Evolutionary conservation across 768 basidiomycete species (phyloP).

Genomic region (Porphyrellus cyaneotinctus): DNA sequence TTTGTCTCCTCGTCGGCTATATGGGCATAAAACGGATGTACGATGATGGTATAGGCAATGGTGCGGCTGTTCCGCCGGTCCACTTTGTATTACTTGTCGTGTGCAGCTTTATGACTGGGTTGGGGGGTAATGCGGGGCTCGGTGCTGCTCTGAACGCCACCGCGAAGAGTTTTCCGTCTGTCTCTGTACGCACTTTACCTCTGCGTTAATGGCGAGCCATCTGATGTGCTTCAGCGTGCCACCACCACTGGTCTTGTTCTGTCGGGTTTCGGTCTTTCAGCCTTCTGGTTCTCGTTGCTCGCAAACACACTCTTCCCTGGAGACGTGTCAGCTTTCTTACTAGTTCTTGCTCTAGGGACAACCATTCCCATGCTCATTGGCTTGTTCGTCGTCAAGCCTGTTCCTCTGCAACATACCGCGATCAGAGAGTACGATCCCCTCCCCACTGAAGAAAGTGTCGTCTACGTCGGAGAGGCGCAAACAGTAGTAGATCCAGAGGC

Average conservation of each 20-base stretch:
- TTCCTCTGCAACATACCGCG: conserved; percentile 45
- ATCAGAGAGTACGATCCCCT: conserved; percentile 21
- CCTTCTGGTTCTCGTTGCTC: conserved; percentile 82
- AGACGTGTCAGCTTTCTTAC: conserved; percentile 71
- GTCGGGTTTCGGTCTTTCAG: conserved; percentile 87
- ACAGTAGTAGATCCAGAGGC: conserved; percentile 5
- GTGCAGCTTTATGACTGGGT: conserved; percentile 70
- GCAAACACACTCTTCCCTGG: conserved; percentile 71
- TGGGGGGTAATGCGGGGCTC: conserved; percentile 72
- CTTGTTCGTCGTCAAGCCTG: conserved; percentile 62
- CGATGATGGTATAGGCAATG: conserved; percentile 46
- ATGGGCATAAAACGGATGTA: conserved; percentile 67
- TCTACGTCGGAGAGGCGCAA: conserved; percentile 25
- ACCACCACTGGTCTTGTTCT: conserved; percentile 74
- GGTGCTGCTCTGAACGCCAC: conserved; percentile 72
- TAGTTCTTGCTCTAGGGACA: conserved; percentile 74
- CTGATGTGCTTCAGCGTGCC: conserved; percentile 49
- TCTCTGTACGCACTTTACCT: conserved; percentile 44
- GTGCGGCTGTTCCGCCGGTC: conserved; percentile 36
- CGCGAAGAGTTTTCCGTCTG: conserved; percentile 78
- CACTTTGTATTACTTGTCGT: conserved; percentile 50
- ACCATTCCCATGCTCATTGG: conserved; percentile 78
- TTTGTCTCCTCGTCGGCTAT: conserved; percentile 68
- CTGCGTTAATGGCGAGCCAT: background rate
- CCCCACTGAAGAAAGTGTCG: conserved; percentile 13